A percentile compares a stretch with the other conserved stretches of the same genome.
phyloP scores from a whole-genome alignment of 2,329 filamentous ascomycete genomes.

The Epichloe uncinata region DNA sequence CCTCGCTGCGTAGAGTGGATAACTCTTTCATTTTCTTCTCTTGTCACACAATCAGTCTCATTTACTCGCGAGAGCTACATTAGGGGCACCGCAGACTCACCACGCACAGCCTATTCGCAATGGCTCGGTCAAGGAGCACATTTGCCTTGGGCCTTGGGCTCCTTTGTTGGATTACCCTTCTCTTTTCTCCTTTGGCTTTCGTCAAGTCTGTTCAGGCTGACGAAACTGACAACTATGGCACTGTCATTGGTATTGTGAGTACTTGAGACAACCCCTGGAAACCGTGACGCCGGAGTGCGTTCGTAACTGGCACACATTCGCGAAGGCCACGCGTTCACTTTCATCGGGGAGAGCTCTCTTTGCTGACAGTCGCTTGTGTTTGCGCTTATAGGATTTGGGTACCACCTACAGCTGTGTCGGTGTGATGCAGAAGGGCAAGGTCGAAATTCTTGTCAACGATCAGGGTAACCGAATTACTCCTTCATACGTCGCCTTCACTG shows the following conservation, averaged over 20 bases:
- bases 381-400: slow-evolving; percentile 51
- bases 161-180: slow-evolving; percentile 79
- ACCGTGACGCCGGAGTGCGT: background rate
- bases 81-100: slow-evolving; percentile 9
- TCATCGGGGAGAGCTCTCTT: background rate
- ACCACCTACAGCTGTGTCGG: slow-evolving; percentile 84
- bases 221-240: slow-evolving; percentile 67
- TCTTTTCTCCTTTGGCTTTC: slow-evolving; percentile 79
- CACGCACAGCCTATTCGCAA: slow-evolving; percentile 18
- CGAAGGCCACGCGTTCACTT: background rate
- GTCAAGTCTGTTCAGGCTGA: slow-evolving; percentile 63
- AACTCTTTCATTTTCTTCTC: slow-evolving; percentile 13
- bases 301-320: background rate
- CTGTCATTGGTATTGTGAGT: slow-evolving; percentile 80
- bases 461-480: slow-evolving; percentile 95
- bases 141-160: slow-evolving; percentile 74
- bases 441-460: slow-evolving; percentile 92
- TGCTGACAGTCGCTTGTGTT: background rate
- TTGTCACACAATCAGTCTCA: slow-evolving; percentile 10
- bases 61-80: slow-evolving; percentile 4
- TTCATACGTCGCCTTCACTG: slow-evolving; percentile 91
- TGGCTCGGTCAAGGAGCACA: slow-evolving; percentile 50
- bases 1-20: slow-evolving; percentile 15
- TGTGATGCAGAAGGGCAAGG: slow-evolving; percentile 92
- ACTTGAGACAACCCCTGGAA: background rate